Conservation (phyloP, 164 flowering plant species). For the Sedum album region DNA sequence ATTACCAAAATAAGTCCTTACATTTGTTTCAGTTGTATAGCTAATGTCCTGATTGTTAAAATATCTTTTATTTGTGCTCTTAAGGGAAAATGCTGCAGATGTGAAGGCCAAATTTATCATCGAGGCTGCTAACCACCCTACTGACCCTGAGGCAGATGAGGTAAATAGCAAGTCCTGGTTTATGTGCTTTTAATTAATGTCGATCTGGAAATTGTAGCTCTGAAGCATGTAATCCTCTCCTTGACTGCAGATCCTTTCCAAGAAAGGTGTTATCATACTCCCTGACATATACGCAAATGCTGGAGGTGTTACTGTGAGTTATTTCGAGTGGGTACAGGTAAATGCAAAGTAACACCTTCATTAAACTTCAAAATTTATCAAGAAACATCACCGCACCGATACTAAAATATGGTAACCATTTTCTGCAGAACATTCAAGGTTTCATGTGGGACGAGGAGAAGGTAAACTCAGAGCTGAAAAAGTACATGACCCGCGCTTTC, state of each 20-base stretch:
- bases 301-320: conserved; percentile 66
- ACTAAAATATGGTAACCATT: background rate
- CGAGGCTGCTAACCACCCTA: conserved; percentile 84
- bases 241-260: conserved; percentile 45
- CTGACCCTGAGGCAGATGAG: conserved; percentile 89
- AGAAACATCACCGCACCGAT: background rate
- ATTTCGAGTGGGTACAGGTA: conserved; percentile 76
- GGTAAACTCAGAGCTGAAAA: conserved; percentile 81
- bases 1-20: background rate
- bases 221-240: background rate
- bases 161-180: conserved; percentile 17
- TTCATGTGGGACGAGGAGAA: conserved; percentile 47
- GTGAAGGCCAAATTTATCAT: conserved; percentile 53
- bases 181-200: background rate
- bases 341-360: background rate
- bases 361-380: background rate
- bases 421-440: conserved; percentile 54
- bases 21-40: background rate
- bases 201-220: background rate
- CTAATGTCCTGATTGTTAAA: background rate
- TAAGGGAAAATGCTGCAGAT: conserved; percentile 39
- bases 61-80: conserved; percentile 15
- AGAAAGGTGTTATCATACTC: conserved; percentile 61
- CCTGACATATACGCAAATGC: conserved; percentile 81
- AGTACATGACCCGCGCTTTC: conserved; percentile 78